These are phyloP conservation scores for Termitomyces sp. DNA, from an alignment of 768 basidiomycete genomes.

Conservation along the genomic window DNA sequence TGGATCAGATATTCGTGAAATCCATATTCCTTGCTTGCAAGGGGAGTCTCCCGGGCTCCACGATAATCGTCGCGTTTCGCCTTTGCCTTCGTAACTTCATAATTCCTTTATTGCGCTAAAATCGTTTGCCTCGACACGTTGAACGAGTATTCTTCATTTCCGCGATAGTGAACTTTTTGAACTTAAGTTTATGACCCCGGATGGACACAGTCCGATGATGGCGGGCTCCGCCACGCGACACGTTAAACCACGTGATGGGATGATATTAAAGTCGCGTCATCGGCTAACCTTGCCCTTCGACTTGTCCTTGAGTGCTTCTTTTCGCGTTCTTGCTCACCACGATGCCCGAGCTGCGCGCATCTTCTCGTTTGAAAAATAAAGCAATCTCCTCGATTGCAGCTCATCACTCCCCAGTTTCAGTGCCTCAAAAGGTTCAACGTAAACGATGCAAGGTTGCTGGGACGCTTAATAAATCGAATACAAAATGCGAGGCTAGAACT, in stretches of 20 bases:
- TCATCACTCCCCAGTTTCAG: not conserved
- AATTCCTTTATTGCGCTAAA: not conserved
- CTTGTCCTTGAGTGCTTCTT: not conserved
- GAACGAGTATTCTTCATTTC: no score
- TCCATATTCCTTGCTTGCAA: no score
- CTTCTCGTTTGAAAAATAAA: slow-evolving; percentile 4
- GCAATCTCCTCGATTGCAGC: no score
- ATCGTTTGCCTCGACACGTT: no score
- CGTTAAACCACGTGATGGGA: not conserved
- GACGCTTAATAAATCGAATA: not conserved
- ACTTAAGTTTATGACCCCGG: no score
- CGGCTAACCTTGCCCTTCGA: no score
- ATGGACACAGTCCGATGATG: no score
- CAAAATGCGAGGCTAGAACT: not conserved
- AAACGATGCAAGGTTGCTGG: not conserved
- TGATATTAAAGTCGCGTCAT: not conserved
- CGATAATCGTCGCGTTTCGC: not conserved
- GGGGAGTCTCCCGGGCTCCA: no score
- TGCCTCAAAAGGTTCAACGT: not conserved
- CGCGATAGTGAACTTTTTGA: no score
- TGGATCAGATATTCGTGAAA: not conserved
- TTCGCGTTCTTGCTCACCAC: not conserved
- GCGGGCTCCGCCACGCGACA: not conserved
- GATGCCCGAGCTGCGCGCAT: not conserved
- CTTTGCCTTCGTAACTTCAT: no score